A percentile compares a stretch with the other conserved stretches of the same genome.
These are phyloP conservation scores for Geosiphon pyriformis DNA, from an alignment of 192 early-diverging fungal species.

Conservation along the genomic window DNA sequence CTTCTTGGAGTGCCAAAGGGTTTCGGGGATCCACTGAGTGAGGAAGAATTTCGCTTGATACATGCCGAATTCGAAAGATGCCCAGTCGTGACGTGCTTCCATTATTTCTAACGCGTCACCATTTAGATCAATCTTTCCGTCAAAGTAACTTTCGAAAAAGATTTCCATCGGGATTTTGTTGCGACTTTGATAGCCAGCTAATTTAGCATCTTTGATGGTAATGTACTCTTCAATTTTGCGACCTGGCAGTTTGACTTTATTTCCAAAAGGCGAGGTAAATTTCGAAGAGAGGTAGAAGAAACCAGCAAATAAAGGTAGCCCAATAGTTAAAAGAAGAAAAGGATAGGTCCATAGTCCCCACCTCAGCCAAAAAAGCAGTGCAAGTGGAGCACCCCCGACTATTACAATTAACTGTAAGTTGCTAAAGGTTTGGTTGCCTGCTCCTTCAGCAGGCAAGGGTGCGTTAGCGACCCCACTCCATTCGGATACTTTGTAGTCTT, in stretches of 20 bases:
- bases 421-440: constrained; percentile 78
- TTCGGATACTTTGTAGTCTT: constrained; percentile 32
- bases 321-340: constrained; percentile 54
- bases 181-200: constrained; percentile 65
- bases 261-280: constrained; percentile 56
- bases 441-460: constrained; percentile 75
- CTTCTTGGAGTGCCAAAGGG: constrained; percentile 93
- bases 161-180: constrained; percentile 96
- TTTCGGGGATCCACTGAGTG: constrained; percentile 94
- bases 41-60: constrained; percentile 89
- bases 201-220: constrained; percentile 74
- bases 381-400: constrained; percentile 59
- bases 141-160: constrained; percentile 97
- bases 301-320: constrained; percentile 68
- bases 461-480: constrained; percentile 52
- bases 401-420: constrained; percentile 59
- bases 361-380: constrained; percentile 59
- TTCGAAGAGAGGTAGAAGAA: constrained; percentile 64
- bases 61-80: constrained; percentile 78
- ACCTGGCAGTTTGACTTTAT: constrained; percentile 72
- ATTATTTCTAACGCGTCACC: constrained; percentile 81
- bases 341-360: constrained; percentile 56
- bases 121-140: constrained; percentile 88
- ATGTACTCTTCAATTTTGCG: constrained; percentile 84
- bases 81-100: constrained; percentile 94